Conservation (phyloP, 257 asterid species). For the Oldenlandia corymbosa region DNA sequence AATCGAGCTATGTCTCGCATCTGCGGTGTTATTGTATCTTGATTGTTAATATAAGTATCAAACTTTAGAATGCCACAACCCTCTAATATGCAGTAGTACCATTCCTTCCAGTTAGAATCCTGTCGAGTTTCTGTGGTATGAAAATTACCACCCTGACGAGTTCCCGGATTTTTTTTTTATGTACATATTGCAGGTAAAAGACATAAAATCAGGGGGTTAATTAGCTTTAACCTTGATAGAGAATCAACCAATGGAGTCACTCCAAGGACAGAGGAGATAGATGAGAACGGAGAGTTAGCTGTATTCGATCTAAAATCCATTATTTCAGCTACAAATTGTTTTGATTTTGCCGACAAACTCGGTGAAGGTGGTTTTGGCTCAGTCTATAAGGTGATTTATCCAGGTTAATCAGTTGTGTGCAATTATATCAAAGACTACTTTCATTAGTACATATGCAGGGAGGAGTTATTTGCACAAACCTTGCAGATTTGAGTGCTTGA, state of each 20-base stretch:
- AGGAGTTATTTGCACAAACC: neutral
- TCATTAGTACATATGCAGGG: too few relatives aligned
- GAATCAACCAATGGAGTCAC: conserved; percentile 15
- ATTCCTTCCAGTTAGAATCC: too few relatives aligned
- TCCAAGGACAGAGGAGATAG: conserved; percentile 8
- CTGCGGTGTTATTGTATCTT: too few relatives aligned
- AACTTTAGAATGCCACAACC: too few relatives aligned
- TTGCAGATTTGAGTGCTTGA: neutral
- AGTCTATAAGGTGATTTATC: conserved; percentile 23
- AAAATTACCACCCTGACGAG: too few relatives aligned
- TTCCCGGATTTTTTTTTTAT: neutral
- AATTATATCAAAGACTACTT: too few relatives aligned
- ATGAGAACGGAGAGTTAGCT: conserved; percentile 16
- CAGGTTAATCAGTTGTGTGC: neutral
- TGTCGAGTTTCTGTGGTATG: too few relatives aligned
- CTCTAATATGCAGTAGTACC: too few relatives aligned
- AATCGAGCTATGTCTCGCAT: too few relatives aligned
- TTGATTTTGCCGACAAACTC: conserved; percentile 15
- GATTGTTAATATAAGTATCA: too few relatives aligned
- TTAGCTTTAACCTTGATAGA: conserved; percentile 6
- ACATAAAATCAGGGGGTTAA: neutral
- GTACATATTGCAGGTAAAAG: conserved; percentile 7
- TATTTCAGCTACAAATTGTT: conserved; percentile 19
- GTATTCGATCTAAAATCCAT: conserved; percentile 19
- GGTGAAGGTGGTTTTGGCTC: conserved; percentile 33